A percentile compares a stretch with the other conserved stretches of the same genome.
These are phyloP conservation scores for Chlorella sp. DNA, from an alignment of 139 green algal genomes.

Conservation along the genomic window DNA sequence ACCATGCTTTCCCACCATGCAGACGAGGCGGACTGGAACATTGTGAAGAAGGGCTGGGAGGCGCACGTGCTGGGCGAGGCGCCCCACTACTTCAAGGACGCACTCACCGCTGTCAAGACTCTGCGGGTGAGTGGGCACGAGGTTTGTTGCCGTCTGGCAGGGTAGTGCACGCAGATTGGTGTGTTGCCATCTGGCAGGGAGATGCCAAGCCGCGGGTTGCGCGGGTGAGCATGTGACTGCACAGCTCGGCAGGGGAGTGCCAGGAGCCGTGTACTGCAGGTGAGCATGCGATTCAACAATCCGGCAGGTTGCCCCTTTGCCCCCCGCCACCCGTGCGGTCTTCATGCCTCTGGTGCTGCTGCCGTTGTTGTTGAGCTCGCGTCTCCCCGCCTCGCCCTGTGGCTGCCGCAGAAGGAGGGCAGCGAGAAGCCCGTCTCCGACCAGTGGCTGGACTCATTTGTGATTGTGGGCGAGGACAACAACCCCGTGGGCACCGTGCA, in stretches of 20 bases:
- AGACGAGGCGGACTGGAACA: constrained; percentile 92
- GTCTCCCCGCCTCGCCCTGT: not conserved
- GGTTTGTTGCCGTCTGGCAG: too few relatives aligned
- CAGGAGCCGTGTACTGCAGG: too few relatives aligned
- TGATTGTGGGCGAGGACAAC: constrained; percentile 84
- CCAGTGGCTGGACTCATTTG: constrained; percentile 89
- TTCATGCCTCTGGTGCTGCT: too few relatives aligned
- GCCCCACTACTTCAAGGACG: constrained; percentile 77
- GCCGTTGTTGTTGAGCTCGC: too few relatives aligned
- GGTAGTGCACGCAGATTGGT: too few relatives aligned
- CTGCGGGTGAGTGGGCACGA: constrained; percentile 30
- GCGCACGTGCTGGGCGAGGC: constrained; percentile 95
- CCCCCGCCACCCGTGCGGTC: too few relatives aligned
- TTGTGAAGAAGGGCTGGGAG: constrained; percentile 95
- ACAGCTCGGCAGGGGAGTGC: too few relatives aligned
- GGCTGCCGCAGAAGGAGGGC: constrained; percentile 53
- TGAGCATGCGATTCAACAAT: too few relatives aligned
- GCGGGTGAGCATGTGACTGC: too few relatives aligned
- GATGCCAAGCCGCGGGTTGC: too few relatives aligned
- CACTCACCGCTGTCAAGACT: constrained; percentile 47
- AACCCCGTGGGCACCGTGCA: constrained; percentile 90
- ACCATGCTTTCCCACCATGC: not conserved
- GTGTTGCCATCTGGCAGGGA: too few relatives aligned
- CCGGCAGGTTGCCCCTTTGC: too few relatives aligned
- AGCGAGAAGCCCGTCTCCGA: constrained; percentile 75